A percentile compares a stretch with the other conserved stretches of the same genome.
Conservation (phyloP, 495 filamentous ascomycete species). For the Xylaria sp. region DNA sequence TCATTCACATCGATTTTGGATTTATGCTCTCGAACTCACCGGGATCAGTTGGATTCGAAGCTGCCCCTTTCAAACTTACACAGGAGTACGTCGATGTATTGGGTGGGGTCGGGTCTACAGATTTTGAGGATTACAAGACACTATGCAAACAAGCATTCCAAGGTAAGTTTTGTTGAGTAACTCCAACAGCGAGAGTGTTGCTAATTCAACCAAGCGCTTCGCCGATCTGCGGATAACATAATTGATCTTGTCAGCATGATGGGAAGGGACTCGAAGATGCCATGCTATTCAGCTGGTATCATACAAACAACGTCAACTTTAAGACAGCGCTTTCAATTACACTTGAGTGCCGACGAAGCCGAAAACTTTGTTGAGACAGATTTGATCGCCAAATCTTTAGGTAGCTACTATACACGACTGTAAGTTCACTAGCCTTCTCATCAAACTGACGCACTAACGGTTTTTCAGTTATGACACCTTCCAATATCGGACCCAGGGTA, state of each 20-base stretch:
- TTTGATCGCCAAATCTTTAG: conserved; percentile 71
- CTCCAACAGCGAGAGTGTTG: neutral
- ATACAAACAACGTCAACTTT: conserved; percentile 66
- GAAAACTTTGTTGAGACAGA: conserved; percentile 76
- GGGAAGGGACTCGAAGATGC: conserved; percentile 78
- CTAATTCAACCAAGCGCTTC: conserved; percentile 56
- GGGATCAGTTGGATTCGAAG: conserved; percentile 77
- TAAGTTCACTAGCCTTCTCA: conserved; percentile 43
- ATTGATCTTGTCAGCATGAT: conserved; percentile 78
- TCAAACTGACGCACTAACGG: conserved; percentile 24
- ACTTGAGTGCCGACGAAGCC: conserved; percentile 75
- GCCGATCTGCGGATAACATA: conserved; percentile 73
- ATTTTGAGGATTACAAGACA: conserved; percentile 70
- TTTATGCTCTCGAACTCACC: conserved; percentile 85
- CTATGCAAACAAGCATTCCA: conserved; percentile 79
- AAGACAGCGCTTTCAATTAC: conserved; percentile 71
- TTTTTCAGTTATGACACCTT: conserved; percentile 73
- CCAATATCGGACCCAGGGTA: conserved; percentile 80
- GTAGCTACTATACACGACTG: conserved; percentile 81
- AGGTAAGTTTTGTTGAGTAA: conserved; percentile 47
- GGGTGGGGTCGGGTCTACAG: conserved; percentile 66
- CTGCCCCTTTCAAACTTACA: conserved; percentile 80
- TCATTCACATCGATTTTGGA: conserved; percentile 83
- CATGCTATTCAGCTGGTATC: conserved; percentile 72
- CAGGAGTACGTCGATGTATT: conserved; percentile 79